These are phyloP conservation scores for Brettanomyces naardenensis DNA, from an alignment of 805 yeast species.

Conservation along the genomic window DNA sequence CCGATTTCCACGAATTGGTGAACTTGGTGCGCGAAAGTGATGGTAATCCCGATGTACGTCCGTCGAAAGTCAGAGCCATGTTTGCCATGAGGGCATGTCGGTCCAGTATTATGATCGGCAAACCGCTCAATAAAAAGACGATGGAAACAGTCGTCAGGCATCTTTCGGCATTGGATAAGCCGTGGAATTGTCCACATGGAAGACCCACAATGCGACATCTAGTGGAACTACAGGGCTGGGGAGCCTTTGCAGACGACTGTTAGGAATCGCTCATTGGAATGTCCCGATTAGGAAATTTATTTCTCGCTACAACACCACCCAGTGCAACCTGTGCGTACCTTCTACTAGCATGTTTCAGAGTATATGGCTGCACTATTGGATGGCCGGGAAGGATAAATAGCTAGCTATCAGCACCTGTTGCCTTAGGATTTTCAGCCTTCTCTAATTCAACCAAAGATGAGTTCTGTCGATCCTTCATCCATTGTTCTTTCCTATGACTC, in stretches of 20 bases:
- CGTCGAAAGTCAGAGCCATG: constrained; percentile 75
- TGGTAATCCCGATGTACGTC: constrained; percentile 38
- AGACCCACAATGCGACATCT: constrained; percentile 94
- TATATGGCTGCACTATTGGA: no score
- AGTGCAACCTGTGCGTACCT: no score
- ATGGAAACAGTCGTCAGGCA: constrained; percentile 68
- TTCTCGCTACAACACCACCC: background rate
- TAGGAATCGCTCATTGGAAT: background rate
- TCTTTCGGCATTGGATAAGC: constrained; percentile 69
- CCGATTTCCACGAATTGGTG: constrained; percentile 73
- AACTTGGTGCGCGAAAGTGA: constrained; percentile 54
- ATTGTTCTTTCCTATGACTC: constrained; percentile 1
- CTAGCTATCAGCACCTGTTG: no score
- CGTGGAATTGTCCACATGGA: constrained; percentile 98
- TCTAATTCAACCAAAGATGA: no score
- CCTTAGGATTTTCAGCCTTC: no score
- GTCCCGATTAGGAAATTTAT: constrained; percentile 1
- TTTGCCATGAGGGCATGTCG: constrained; percentile 96
- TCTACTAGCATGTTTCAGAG: no score
- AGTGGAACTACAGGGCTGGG: constrained; percentile 47
- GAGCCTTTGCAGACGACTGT: constrained; percentile 37
- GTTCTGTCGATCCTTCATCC: background rate
- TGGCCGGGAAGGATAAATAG: no score
- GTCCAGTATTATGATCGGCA: constrained; percentile 90
- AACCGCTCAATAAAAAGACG: constrained; percentile 42